A percentile compares a stretch with the other conserved stretches of the same genome.
Evolutionary conservation across 2,329 filamentous ascomycete species (phyloP).

Genomic region (Alternaria sp.): DNA sequence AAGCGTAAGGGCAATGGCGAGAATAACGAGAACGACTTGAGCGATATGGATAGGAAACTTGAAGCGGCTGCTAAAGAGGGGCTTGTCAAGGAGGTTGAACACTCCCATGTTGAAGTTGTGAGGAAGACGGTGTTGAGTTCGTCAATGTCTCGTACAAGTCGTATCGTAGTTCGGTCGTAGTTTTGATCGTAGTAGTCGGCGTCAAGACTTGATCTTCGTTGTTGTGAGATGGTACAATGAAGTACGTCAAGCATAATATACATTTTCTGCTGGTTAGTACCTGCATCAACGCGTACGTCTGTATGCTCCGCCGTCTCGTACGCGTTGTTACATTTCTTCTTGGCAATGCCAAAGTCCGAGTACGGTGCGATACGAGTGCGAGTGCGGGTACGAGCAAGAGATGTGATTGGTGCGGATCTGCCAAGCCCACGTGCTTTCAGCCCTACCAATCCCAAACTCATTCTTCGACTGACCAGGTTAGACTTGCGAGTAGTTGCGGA

Average conservation of each 20-base stretch:
- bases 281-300: neutral
- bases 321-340: neutral
- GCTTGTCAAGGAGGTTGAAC: conserved; percentile 17
- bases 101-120: conserved; percentile 13
- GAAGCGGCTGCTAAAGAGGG: conserved; percentile 36
- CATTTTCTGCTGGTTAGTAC: neutral
- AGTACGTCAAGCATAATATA: neutral
- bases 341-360: neutral
- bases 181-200: neutral
- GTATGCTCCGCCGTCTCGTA: neutral
- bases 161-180: neutral
- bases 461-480: neutral
- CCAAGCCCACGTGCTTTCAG: neutral
- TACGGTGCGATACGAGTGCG: neutral
- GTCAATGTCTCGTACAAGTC: neutral
- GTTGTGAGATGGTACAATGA: neutral
- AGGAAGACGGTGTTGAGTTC: neutral
- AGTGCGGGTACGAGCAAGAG: neutral
- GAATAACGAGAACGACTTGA: conserved; percentile 16
- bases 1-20: conserved; percentile 21
- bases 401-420: neutral
- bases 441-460: neutral
- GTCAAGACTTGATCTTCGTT: neutral
- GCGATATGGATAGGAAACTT: conserved; percentile 23
- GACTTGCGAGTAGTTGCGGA: neutral